Conservation (phyloP, 345 rosid genomes). For the Angophora floribunda region DNA sequence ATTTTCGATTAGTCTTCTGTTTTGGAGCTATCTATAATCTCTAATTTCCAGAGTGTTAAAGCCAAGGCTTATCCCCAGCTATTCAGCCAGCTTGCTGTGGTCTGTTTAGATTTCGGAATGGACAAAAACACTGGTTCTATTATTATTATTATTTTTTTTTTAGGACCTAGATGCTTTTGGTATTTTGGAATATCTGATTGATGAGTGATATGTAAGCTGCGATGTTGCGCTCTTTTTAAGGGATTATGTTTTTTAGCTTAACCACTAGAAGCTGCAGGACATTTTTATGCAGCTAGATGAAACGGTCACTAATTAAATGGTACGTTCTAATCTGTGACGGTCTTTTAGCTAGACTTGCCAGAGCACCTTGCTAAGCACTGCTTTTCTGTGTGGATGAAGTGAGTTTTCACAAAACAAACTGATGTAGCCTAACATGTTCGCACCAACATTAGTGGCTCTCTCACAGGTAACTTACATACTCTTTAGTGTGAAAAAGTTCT, state of each 20-base stretch:
- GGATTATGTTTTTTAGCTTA: neutral
- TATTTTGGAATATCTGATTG: neutral
- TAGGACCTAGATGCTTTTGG: neutral
- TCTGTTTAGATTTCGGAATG: neutral
- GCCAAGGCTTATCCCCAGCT: neutral
- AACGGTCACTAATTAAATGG: neutral
- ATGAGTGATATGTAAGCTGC: neutral
- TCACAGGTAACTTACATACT: neutral
- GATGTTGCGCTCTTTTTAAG: neutral
- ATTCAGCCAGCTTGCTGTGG: neutral
- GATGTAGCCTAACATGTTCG: conserved; percentile 1
- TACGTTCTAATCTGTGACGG: conserved; percentile 1
- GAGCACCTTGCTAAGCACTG: conserved; percentile 69
- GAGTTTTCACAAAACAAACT: conserved; percentile 22
- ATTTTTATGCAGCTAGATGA: neutral
- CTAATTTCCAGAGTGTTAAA: neutral
- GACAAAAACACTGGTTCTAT: neutral
- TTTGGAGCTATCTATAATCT: neutral
- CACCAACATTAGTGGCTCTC: neutral
- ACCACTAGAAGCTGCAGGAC: neutral
- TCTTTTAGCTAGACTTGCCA: conserved; percentile 74
- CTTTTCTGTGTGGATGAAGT: conserved; percentile 77
- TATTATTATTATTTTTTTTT: neutral
- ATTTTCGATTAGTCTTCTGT: neutral
- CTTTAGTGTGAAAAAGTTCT: neutral